Percentiles rank a stretch among this genome's conserved stretches.
phyloP scores from a whole-genome alignment of 2,329 filamentous ascomycete species.

The Huntiella omanensis region DNA sequence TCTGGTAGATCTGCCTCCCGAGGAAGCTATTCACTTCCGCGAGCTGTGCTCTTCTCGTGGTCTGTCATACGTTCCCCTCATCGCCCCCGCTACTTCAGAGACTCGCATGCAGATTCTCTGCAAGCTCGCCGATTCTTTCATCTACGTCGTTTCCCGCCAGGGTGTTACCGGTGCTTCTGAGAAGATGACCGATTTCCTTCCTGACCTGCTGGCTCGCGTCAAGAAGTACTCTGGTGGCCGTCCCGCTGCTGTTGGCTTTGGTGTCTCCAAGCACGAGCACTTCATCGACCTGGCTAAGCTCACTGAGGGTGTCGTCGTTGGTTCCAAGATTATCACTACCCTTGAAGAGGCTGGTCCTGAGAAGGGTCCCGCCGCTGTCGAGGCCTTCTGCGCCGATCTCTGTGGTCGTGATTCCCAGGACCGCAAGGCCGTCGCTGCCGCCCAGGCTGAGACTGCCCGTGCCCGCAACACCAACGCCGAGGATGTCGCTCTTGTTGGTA shows the following conservation, averaged over 20 bases:
- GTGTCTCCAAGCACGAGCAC: slow-evolving; percentile 87
- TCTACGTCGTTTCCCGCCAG: slow-evolving; percentile 95
- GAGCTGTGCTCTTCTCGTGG: slow-evolving; percentile 62
- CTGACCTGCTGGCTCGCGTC: slow-evolving; percentile 64
- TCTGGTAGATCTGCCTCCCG: slow-evolving; percentile 83
- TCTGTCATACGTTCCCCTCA: slow-evolving; percentile 90
- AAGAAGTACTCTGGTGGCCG: slow-evolving; percentile 84
- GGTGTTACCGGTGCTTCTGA: slow-evolving; percentile 87
- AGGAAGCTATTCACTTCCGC: slow-evolving; percentile 87
- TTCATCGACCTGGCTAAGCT: slow-evolving; percentile 70
- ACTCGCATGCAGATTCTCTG: slow-evolving; percentile 88
- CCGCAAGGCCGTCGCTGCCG: slow-evolving; percentile 24
- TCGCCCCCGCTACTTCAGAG: slow-evolving; percentile 84
- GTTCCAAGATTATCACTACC: slow-evolving; percentile 80
- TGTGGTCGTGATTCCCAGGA: slow-evolving; percentile 25
- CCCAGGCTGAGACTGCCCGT: slow-evolving; percentile 34
- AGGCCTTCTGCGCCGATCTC: slow-evolving; percentile 67
- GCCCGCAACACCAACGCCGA: slow-evolving; percentile 39
- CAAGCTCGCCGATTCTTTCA: slow-evolving; percentile 93
- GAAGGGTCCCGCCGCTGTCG: slow-evolving; percentile 36
- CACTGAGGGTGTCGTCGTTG: slow-evolving; percentile 89
- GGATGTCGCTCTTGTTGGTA: slow-evolving; percentile 50
- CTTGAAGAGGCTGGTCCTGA: slow-evolving; percentile 50
- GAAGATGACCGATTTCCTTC: slow-evolving; percentile 61
- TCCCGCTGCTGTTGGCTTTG: slow-evolving; percentile 84